Conservation (phyloP, 2,329 filamentous ascomycete species). For the Microascus cirrosus region DNA sequence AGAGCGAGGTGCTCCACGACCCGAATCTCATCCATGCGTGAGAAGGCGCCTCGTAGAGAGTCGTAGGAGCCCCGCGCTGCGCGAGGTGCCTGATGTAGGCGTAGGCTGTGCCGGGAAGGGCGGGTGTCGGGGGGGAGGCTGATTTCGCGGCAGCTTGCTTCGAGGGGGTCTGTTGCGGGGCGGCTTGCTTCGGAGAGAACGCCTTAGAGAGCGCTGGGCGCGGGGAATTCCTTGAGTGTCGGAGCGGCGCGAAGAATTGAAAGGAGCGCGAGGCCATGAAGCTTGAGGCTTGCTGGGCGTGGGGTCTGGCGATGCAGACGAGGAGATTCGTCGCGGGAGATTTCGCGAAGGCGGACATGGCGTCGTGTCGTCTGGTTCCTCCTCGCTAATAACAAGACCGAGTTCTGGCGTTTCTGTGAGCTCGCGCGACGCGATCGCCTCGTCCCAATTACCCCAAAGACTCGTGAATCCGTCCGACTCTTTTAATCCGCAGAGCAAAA, state of each 20-base stretch:
- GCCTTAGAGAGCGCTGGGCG: not conserved
- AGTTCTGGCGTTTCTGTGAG: not conserved
- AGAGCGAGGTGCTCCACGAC: constrained; percentile 43
- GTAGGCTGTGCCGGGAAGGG: constrained; percentile 14
- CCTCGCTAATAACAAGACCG: not conserved
- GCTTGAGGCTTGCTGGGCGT: constrained; percentile 5
- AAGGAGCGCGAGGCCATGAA: constrained; percentile 4
- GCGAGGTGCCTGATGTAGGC: constrained; percentile 45
- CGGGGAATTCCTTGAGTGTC: not conserved
- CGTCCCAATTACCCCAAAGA: not conserved
- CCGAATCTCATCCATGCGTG: constrained; percentile 52
- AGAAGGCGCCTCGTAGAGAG: constrained; percentile 54
- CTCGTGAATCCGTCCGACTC: not conserved
- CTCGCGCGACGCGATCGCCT: not conserved
- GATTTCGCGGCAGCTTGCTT: not conserved
- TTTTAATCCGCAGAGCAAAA: not conserved
- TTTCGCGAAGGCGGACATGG: constrained; percentile 3
- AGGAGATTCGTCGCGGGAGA: constrained; percentile 1
- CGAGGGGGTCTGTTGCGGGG: constrained; percentile 1
- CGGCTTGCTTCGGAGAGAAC: not conserved
- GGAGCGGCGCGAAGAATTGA: constrained; percentile 6
- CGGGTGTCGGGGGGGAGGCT: constrained; percentile 4
- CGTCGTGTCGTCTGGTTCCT: not conserved
- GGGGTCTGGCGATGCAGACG: constrained; percentile 1
- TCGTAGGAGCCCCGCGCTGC: constrained; percentile 39